These are phyloP conservation scores for Helichrysum umbraculigerum DNA, from an alignment of 129 eudicot genomes.

Conservation along the genomic window DNA sequence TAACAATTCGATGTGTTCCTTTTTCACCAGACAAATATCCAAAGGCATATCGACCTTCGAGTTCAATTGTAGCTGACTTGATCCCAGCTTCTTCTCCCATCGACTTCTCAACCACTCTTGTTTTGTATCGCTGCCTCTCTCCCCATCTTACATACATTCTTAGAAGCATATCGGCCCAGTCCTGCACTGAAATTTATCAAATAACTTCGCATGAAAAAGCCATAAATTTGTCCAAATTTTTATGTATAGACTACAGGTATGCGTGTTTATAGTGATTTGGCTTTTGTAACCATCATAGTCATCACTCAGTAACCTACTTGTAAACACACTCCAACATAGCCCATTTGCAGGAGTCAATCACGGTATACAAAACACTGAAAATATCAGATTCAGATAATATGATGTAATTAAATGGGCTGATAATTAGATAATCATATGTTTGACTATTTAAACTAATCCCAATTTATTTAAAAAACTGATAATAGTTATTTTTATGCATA, in stretches of 20 bases:
- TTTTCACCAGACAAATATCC: conserved; percentile 95
- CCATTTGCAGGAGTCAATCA: too few relatives aligned
- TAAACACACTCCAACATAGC: too few relatives aligned
- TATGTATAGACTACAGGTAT: neutral
- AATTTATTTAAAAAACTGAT: too few relatives aligned
- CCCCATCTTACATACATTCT: conserved; percentile 99
- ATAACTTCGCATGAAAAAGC: conserved; percentile 35
- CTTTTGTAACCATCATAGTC: neutral
- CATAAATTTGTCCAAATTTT: neutral
- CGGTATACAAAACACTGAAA: too few relatives aligned
- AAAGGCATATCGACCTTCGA: conserved; percentile 91
- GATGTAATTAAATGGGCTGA: too few relatives aligned
- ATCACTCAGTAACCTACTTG: too few relatives aligned
- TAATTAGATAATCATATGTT: too few relatives aligned
- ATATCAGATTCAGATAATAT: too few relatives aligned
- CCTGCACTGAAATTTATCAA: conserved; percentile 91
- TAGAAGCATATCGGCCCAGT: conserved; percentile 99
- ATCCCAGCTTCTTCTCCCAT: conserved; percentile 98
- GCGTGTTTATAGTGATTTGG: neutral
- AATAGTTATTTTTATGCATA: too few relatives aligned
- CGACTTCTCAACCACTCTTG: conserved; percentile 88
- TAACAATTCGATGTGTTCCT: conserved; percentile 90
- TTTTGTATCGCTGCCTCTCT: conserved; percentile 83
- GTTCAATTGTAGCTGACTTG: conserved; percentile 86
- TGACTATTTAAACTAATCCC: too few relatives aligned